Base-by-base conservation (phyloP, 2,329 filamentous ascomycete genomes). In the Aspergillus fijiensis region DNA sequence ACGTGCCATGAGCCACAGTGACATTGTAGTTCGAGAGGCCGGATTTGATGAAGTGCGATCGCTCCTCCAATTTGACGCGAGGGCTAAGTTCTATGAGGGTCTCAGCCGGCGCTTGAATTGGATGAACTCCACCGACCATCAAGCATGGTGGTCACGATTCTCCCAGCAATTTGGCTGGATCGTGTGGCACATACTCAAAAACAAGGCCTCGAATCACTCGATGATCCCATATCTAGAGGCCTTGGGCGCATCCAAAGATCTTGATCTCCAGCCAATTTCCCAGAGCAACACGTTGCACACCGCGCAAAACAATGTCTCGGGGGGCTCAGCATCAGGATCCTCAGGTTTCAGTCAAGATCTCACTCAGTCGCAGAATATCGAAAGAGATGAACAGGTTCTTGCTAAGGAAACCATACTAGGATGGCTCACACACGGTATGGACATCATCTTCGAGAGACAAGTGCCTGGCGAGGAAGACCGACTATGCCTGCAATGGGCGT, bases 111-210 rank as follows among this genome's bases (percentile, higher is more conserved):
- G 58, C 2, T 11, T n/a, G 0, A 16, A 50, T 2, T 69, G 67
- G 71, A 55, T 64, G 45, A 12, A 52, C 1, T 61, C 60, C 0
- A 19, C 42, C 0, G 7, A 14, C 2, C 51, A 55, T 5, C 9
- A 31, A 0, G 45, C 63, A 6, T 67, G 63, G 59, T 71, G 69
- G 69, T 12, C 29, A 0, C 23, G 2, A 0, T 68, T 72, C 31
- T 56, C 63, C 0, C 53, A 19, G 4, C 68, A 73, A 49, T 49
- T 74, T 2, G 67, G 67, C 10, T 74, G 70, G 70, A 31, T 69
- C 0, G 55, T 61, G 1, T 70, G 67, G 69, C 60, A 65, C 25
- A 64, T 70, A 6, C 57, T 62, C 2, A 51, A 53, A 3, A 67
- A 60, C 10, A 14, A 49, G 1, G 42, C 53, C 6, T 49, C 57